These are phyloP conservation scores for Xylaria grammica DNA, from an alignment of 495 filamentous ascomycete genomes.

Conservation along the genomic window DNA sequence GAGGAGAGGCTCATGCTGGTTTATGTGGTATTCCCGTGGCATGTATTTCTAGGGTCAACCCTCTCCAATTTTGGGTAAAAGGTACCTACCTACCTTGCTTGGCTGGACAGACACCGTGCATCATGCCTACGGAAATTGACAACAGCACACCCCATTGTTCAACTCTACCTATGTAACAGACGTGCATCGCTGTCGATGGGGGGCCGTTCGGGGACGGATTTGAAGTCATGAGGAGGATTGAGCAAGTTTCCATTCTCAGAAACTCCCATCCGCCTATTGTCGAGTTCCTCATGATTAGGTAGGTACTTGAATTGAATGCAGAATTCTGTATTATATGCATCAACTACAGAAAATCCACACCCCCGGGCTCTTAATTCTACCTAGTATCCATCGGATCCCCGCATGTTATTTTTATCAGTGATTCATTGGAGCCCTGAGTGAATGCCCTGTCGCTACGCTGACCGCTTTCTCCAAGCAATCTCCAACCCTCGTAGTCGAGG, in stretches of 20 bases:
- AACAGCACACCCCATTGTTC: too few relatives aligned
- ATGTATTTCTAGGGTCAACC: background rate
- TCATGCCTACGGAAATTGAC: background rate
- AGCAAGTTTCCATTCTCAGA: background rate
- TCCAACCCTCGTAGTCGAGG: too few relatives aligned
- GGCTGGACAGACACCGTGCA: background rate
- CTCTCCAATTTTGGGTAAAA: background rate
- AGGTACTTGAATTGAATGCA: too few relatives aligned
- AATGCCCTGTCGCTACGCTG: background rate
- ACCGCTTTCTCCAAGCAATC: too few relatives aligned
- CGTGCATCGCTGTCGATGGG: too few relatives aligned
- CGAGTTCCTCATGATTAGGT: background rate
- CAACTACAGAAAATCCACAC: background rate
- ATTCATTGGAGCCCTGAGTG: background rate
- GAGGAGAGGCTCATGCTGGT: background rate
- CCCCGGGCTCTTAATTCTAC: background rate
- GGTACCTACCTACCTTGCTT: background rate
- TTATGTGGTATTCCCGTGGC: background rate
- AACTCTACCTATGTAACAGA: too few relatives aligned
- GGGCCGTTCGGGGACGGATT: too few relatives aligned
- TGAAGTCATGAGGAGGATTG: background rate
- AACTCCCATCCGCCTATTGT: background rate
- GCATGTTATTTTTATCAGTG: constrained; percentile 4
- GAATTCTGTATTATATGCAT: too few relatives aligned
- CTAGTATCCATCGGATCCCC: background rate